A percentile compares a stretch with the other conserved stretches of the same genome.
Evolutionary conservation across 306 rosid genomes (phyloP).

Genomic region (Lathyrus tuberosus): DNA sequence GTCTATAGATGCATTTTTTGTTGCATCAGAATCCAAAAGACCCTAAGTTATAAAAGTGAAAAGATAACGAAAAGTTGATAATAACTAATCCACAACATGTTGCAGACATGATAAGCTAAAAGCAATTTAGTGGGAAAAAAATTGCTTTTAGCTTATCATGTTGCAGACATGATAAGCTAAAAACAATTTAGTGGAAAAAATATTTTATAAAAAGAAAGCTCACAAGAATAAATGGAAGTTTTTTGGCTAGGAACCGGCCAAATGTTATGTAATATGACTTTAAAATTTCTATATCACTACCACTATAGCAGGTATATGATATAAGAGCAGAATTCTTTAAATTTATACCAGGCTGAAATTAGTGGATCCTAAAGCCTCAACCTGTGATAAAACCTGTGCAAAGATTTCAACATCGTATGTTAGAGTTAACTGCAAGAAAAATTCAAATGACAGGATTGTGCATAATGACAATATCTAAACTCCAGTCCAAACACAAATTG

Average conservation of each 20-base stretch:
- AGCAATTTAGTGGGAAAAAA: neutral
- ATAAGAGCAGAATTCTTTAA: conserved; percentile 20
- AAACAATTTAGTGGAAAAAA: neutral
- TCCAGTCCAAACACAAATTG: conserved; percentile 30
- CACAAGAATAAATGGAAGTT: neutral
- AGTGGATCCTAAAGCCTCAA: conserved; percentile 55
- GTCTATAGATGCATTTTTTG: neutral
- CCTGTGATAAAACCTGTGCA: conserved; percentile 54
- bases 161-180: conserved; percentile 8
- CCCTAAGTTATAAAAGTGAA: conserved; percentile 8
- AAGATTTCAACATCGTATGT: conserved; percentile 32
- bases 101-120: conserved; percentile 5
- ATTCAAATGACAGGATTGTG: conserved; percentile 9
- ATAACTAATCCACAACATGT: conserved; percentile 23
- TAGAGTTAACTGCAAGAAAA: conserved; percentile 27
- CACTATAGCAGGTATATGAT: conserved; percentile 32
- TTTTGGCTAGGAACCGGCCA: conserved; percentile 10
- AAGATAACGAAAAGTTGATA: conserved; percentile 3
- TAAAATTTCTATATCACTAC: conserved; percentile 21
- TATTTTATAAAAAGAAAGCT: conserved; percentile 20
- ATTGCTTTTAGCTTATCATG: neutral
- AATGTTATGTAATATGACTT: conserved; percentile 11
- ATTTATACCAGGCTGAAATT: conserved; percentile 66
- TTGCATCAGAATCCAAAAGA: conserved; percentile 21
- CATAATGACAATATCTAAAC: conserved; percentile 41